Evolutionary conservation across 23 red algal genomes (phyloP).

Genomic region (Agarophyton chilense): DNA sequence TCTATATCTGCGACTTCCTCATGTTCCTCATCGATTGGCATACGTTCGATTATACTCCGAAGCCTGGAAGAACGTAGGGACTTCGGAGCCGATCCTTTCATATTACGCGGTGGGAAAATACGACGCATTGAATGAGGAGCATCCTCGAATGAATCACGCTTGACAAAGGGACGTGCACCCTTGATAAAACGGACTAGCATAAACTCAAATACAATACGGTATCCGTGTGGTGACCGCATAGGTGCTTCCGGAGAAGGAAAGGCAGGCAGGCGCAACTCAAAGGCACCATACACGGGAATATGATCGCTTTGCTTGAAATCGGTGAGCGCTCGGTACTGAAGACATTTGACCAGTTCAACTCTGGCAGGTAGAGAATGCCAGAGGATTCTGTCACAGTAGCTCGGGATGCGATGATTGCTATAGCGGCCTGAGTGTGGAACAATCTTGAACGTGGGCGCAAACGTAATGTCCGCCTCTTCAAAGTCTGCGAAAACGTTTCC

Average conservation of each 20-base stretch:
- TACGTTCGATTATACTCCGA: background rate
- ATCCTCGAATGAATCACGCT: slow-evolving; percentile 15
- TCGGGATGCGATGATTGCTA: slow-evolving; percentile 58
- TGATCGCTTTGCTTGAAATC: slow-evolving; percentile 61
- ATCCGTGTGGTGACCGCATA: slow-evolving; percentile 22
- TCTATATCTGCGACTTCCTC: slow-evolving; percentile 37
- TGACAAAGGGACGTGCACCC: slow-evolving; percentile 34
- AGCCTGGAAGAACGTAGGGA: background rate
- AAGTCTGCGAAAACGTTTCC: slow-evolving; percentile 89
- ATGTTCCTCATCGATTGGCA: slow-evolving; percentile 18
- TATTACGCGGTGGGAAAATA: background rate
- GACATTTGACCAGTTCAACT: slow-evolving; percentile 38
- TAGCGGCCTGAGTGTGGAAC: slow-evolving; percentile 40
- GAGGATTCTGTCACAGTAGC: slow-evolving; percentile 80
- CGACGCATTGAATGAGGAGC: slow-evolving; percentile 59
- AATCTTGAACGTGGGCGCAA: slow-evolving; percentile 95
- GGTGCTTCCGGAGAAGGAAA: slow-evolving; percentile 4
- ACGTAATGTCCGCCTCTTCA: slow-evolving; percentile 82
- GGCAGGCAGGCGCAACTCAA: slow-evolving; percentile 52
- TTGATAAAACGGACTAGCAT: slow-evolving; percentile 71
- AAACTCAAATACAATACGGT: slow-evolving; percentile 72
- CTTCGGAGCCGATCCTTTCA: background rate
- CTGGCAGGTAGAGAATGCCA: slow-evolving; percentile 76
- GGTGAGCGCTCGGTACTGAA: slow-evolving; percentile 47
- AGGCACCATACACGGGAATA: slow-evolving; percentile 61